Conservation (phyloP, 306 rosid genomes). For the Boehmeria nivea region DNA sequence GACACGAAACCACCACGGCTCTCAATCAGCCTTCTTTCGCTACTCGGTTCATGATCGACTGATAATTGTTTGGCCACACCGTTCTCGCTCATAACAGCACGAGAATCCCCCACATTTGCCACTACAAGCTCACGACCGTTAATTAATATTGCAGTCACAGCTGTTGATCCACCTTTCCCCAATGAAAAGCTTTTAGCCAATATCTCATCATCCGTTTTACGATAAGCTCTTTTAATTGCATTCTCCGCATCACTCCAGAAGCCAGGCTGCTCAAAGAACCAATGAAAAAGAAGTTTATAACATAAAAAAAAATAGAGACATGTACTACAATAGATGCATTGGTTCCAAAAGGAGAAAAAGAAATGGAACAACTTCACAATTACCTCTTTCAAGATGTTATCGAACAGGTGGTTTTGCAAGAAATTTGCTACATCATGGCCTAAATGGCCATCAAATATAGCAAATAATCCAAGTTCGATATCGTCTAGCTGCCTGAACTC, state of each 20-base stretch:
- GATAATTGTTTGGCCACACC: slow-evolving; percentile 56
- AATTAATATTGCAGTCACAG: slow-evolving; percentile 61
- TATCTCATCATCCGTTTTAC: slow-evolving; percentile 50
- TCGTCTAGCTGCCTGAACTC: slow-evolving; percentile 45
- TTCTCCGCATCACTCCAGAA: slow-evolving; percentile 45
- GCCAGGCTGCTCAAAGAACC: slow-evolving; percentile 38
- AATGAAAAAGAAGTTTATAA: too few relatives aligned
- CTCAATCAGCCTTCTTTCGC: slow-evolving; percentile 48
- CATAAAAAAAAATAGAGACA: neutral
- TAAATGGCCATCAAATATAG: slow-evolving; percentile 71
- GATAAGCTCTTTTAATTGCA: slow-evolving; percentile 50
- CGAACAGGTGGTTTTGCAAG: slow-evolving; percentile 54
- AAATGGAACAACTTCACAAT: neutral
- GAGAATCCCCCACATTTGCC: slow-evolving; percentile 68
- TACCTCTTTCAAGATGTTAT: slow-evolving; percentile 58
- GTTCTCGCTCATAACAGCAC: slow-evolving; percentile 52
- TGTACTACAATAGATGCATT: neutral
- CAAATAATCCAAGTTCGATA: slow-evolving; percentile 54
- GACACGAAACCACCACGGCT: slow-evolving; percentile 69
- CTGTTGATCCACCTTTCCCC: slow-evolving; percentile 74
- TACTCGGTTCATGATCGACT: slow-evolving; percentile 62
- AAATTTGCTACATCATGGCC: slow-evolving; percentile 63
- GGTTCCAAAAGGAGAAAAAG: neutral
- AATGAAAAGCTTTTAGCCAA: slow-evolving; percentile 38
- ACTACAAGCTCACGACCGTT: slow-evolving; percentile 55